phyloP scores from a whole-genome alignment of 2,329 filamentous ascomycete genomes.

The Remersonia thermophila region DNA sequence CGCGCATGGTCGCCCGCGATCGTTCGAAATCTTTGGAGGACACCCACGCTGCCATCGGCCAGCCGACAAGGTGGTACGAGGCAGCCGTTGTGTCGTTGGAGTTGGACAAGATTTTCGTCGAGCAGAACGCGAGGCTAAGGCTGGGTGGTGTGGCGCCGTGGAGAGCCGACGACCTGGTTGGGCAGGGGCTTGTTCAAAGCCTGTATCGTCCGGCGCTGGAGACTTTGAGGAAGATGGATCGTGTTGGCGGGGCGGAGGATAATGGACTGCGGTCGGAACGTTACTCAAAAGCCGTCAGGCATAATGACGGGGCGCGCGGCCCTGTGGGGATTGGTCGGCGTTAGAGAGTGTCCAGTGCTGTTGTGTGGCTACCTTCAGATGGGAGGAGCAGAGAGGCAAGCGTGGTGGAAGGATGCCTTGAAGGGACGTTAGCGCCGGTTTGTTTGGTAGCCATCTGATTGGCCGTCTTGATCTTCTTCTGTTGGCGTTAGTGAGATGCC shows the following conservation, averaged over 20 bases:
- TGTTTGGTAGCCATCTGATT: too few relatives aligned
- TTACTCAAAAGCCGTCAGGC: too few relatives aligned
- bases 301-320: too few relatives aligned
- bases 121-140: conserved; percentile 16
- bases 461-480: too few relatives aligned
- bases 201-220: conserved; percentile 18
- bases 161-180: conserved; percentile 10
- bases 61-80: conserved; percentile 21
- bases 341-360: too few relatives aligned
- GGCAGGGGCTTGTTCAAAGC: conserved; percentile 12
- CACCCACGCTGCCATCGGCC: conserved; percentile 11
- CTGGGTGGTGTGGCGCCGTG: conserved; percentile 18
- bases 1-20: not conserved
- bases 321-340: too few relatives aligned
- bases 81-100: conserved; percentile 18
- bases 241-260: conserved; percentile 16
- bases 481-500: too few relatives aligned
- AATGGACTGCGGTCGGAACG: conserved; percentile 2
- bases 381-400: too few relatives aligned
- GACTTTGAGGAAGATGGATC: conserved; percentile 21
- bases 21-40: too few relatives aligned
- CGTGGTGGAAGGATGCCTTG: too few relatives aligned
- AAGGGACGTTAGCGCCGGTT: too few relatives aligned
- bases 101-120: conserved; percentile 15
- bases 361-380: too few relatives aligned